A percentile compares a stretch with the other conserved stretches of the same genome.
These are phyloP conservation scores for Aspergillus brasiliensis DNA, from an alignment of 2,329 filamentous ascomycete species.

Conservation along the genomic window DNA sequence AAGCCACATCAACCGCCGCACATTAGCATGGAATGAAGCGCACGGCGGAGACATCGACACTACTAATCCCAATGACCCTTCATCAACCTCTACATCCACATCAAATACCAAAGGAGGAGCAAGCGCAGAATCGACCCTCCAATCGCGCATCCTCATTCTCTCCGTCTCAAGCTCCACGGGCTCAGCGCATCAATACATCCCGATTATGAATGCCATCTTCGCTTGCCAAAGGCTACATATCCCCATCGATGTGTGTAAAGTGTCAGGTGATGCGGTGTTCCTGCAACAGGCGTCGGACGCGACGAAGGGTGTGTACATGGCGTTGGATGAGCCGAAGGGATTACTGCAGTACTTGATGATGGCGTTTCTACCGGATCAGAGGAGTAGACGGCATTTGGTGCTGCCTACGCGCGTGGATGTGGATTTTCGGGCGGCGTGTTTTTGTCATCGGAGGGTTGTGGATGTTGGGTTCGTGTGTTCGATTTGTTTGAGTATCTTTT, in stretches of 20 bases:
- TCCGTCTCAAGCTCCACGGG: conserved; percentile 89
- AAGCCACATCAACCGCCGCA: conserved; percentile 83
- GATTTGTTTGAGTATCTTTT: conserved; percentile 94
- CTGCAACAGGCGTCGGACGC: conserved; percentile 86
- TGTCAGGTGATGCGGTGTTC: conserved; percentile 85
- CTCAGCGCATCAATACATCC: conserved; percentile 87
- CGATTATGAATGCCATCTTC: conserved; percentile 98
- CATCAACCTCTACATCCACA: neutral
- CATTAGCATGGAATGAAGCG: conserved; percentile 64
- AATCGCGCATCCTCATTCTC: conserved; percentile 83
- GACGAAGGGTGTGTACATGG: conserved; percentile 70
- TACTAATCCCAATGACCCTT: neutral
- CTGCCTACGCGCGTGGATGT: conserved; percentile 81
- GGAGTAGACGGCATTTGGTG: conserved; percentile 66
- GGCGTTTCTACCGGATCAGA: conserved; percentile 77
- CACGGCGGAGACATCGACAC: conserved; percentile 50
- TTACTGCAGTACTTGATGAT: conserved; percentile 94
- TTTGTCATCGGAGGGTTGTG: conserved; percentile 89
- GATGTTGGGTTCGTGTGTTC: conserved; percentile 95
- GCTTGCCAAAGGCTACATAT: conserved; percentile 86
- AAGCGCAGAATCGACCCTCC: conserved; percentile 45
- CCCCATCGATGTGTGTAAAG: conserved; percentile 86
- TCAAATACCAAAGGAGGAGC: conserved; percentile 24
- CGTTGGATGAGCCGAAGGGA: conserved; percentile 65
- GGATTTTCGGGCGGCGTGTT: conserved; percentile 97